Conservation (phyloP, 2,329 filamentous ascomycete genomes). For the Penicillium sp. region DNA sequence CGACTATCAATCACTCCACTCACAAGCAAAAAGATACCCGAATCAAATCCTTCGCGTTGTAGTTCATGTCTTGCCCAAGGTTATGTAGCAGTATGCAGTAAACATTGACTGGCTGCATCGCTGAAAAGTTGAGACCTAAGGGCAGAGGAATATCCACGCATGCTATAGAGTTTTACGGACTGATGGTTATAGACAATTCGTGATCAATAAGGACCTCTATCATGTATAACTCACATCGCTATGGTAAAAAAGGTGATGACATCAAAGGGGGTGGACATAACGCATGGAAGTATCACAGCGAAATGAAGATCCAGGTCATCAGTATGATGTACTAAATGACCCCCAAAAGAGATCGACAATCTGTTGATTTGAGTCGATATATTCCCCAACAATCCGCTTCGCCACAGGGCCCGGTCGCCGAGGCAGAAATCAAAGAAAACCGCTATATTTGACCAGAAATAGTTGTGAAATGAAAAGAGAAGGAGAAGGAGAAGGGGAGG, state of each 20-base stretch:
- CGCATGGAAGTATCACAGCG: not conserved
- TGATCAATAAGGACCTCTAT: slow-evolving; percentile 9
- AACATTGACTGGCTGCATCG: no score
- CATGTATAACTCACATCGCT: slow-evolving; percentile 12
- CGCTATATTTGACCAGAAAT: not conserved
- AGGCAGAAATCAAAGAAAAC: not conserved
- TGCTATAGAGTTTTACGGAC: not conserved
- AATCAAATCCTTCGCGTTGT: not conserved
- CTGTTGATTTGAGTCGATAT: not conserved
- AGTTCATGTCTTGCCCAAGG: not conserved
- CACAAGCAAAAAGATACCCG: slow-evolving; percentile 14
- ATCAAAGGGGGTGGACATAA: not conserved
- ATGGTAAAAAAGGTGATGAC: not conserved
- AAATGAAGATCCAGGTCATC: not conserved
- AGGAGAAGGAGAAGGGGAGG: not conserved
- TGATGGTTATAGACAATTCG: not conserved
- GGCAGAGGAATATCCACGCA: no score
- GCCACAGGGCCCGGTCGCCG: not conserved
- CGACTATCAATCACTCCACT: not conserved
- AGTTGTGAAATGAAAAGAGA: not conserved
- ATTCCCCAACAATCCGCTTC: not conserved
- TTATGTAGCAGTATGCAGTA: no score
- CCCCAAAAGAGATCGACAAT: not conserved
- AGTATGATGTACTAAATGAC: not conserved
- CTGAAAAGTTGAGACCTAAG: no score